Conservation (phyloP, 495 filamentous ascomycete genomes). For the Arthonia radiata region DNA sequence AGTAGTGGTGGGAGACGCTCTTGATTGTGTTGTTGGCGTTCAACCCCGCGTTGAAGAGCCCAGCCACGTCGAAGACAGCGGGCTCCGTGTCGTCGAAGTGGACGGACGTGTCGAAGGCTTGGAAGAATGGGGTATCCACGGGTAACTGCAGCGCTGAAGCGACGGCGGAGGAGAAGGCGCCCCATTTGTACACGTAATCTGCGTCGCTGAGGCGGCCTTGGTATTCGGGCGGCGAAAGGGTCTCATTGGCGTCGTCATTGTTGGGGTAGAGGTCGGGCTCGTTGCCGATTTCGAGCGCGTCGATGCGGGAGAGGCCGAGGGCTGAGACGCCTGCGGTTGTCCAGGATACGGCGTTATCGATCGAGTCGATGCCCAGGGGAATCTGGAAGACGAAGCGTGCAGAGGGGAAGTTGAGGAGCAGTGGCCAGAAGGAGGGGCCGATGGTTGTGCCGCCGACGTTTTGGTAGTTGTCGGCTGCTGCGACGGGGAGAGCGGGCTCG, state of each 20-base stretch:
- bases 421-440: slow-evolving; percentile 8
- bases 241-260: background rate
- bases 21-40: slow-evolving; percentile 5
- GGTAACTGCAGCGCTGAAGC: slow-evolving; percentile 3
- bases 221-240: background rate
- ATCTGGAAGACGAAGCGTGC: slow-evolving; percentile 9
- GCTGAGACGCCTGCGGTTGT: slow-evolving; percentile 5
- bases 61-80: background rate
- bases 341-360: slow-evolving; percentile 5
- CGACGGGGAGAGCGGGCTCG: background rate
- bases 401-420: slow-evolving; percentile 6
- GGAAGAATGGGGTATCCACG: slow-evolving; percentile 4
- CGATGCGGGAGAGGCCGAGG: slow-evolving; percentile 6
- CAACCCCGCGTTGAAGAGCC: slow-evolving; percentile 1
- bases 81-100: background rate
- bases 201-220: background rate
- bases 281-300: slow-evolving; percentile 10
- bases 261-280: slow-evolving; percentile 4
- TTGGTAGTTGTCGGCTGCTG: background rate
- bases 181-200: slow-evolving; percentile 4
- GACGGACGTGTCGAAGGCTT: slow-evolving; percentile 6
- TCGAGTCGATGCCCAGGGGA: slow-evolving; percentile 5
- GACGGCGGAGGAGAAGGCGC: slow-evolving; percentile 3
- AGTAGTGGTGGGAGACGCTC: slow-evolving; percentile 8
- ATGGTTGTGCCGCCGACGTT: slow-evolving; percentile 1